Evolutionary conservation across 176 grass and related monocot genomes (phyloP).

Genomic region (Oryza meyeriana): DNA sequence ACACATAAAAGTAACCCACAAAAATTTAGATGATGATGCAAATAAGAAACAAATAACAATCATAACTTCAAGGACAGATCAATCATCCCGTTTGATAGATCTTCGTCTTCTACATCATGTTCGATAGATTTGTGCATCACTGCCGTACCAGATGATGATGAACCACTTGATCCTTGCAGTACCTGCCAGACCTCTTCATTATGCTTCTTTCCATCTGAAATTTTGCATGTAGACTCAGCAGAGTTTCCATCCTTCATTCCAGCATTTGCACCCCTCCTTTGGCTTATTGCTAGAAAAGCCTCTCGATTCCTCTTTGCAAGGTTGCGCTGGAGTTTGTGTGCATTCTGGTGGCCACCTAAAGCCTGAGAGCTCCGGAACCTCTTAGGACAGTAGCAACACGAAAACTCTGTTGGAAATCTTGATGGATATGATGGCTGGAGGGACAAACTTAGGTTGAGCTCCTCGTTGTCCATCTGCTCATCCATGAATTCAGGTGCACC

Average conservation of each 20-base stretch:
- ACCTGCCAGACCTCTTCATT: neutral
- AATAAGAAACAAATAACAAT: neutral
- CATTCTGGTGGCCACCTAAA: slow-evolving; percentile 34
- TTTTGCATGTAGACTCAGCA: neutral
- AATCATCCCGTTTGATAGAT: neutral
- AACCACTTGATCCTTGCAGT: slow-evolving; percentile 15
- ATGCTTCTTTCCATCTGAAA: slow-evolving; percentile 21
- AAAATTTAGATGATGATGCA: slow-evolving; percentile 3
- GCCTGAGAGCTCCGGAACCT: slow-evolving; percentile 27
- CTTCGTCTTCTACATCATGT: neutral
- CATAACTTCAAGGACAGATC: slow-evolving; percentile 27
- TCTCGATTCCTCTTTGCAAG: slow-evolving; percentile 26
- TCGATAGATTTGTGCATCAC: slow-evolving; percentile 9
- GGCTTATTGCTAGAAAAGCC: neutral
- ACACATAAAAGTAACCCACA: neutral
- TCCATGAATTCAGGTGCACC: slow-evolving; percentile 13
- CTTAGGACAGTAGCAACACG: slow-evolving; percentile 21
- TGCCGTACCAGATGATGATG: slow-evolving; percentile 22
- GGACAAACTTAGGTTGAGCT: slow-evolving; percentile 1
- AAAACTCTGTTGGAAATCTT: neutral
- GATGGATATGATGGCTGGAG: neutral
- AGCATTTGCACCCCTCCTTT: slow-evolving; percentile 11
- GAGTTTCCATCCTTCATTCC: neutral
- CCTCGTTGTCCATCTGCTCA: slow-evolving; percentile 7
- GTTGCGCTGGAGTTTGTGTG: slow-evolving; percentile 21